Evolutionary conservation across 768 basidiomycete genomes (phyloP).

Genomic region (Xerocomus potaroensis): DNA sequence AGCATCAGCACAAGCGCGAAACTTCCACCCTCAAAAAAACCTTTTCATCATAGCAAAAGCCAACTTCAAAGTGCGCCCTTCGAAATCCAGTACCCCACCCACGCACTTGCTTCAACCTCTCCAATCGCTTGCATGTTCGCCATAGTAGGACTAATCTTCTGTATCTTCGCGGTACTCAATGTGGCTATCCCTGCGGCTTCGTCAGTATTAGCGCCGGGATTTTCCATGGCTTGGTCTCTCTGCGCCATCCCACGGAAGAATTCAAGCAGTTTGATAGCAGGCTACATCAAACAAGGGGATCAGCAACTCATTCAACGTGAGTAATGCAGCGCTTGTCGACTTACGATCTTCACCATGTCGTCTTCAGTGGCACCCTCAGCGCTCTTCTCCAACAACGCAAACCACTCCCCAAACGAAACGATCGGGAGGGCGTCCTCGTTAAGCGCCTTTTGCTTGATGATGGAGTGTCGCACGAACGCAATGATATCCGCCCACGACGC

Average conservation of each 20-base stretch:
- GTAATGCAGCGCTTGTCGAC: too few relatives aligned
- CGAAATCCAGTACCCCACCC: constrained; percentile 25
- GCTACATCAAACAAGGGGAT: too few relatives aligned
- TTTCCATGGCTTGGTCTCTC: constrained; percentile 6
- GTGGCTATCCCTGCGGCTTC: constrained; percentile 22
- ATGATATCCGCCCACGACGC: constrained; percentile 15
- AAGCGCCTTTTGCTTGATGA: constrained; percentile 9
- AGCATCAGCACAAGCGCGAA: too few relatives aligned
- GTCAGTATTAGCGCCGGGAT: neutral
- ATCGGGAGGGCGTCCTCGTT: constrained; percentile 21
- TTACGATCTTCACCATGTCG: constrained; percentile 30
- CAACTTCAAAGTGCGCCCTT: too few relatives aligned
- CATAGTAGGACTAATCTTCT: constrained; percentile 19
- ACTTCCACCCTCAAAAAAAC: too few relatives aligned
- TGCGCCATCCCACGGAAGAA: constrained; percentile 27
- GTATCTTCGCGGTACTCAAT: constrained; percentile 15
- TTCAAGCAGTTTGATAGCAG: constrained; percentile 34
- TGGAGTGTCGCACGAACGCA: constrained; percentile 14
- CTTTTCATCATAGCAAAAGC: too few relatives aligned
- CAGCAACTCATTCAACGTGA: too few relatives aligned
- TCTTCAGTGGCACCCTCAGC: constrained; percentile 19
- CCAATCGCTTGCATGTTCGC: constrained; percentile 25
- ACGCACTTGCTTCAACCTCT: constrained; percentile 18
- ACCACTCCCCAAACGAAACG: constrained; percentile 35
- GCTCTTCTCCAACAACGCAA: constrained; percentile 22